phyloP scores from a whole-genome alignment of 148 eudicot genomes.

The Rhododendron ferrugineum region DNA sequence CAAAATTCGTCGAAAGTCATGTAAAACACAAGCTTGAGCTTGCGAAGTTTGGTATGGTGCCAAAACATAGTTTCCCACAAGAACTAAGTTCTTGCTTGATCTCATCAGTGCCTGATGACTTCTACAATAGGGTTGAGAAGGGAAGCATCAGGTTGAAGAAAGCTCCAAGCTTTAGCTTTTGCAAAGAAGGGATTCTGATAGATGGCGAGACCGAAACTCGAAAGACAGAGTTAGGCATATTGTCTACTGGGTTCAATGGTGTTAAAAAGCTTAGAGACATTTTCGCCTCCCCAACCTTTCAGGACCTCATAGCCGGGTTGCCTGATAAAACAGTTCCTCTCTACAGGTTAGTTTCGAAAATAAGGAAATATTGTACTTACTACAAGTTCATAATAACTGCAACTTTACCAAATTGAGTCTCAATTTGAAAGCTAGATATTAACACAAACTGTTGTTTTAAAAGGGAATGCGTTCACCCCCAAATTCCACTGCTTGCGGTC shows the following conservation, averaged over 20 bases:
- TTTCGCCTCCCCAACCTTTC: slow-evolving; percentile 34
- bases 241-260: slow-evolving; percentile 65
- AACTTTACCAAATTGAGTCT: not conserved
- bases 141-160: slow-evolving; percentile 56
- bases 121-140: slow-evolving; percentile 46
- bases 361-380: not conserved
- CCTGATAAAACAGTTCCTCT: slow-evolving; percentile 27
- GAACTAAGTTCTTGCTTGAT: slow-evolving; percentile 42
- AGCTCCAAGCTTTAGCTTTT: slow-evolving; percentile 37
- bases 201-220: slow-evolving; percentile 27
- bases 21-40: slow-evolving; percentile 39
- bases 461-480: slow-evolving; percentile 69
- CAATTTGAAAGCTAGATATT: not conserved
- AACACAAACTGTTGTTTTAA: not conserved
- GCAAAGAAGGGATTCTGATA: slow-evolving; percentile 41
- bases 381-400: not conserved
- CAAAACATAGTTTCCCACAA: slow-evolving; percentile 34
- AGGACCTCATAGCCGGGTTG: slow-evolving; percentile 23
- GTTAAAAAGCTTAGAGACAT: slow-evolving; percentile 37
- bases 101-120: slow-evolving; percentile 33
- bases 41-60: slow-evolving; percentile 42
- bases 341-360: slow-evolving; percentile 37
- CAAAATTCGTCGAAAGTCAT: slow-evolving; percentile 56
- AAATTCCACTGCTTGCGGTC: slow-evolving; percentile 62
- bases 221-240: slow-evolving; percentile 46